A percentile compares a stretch with the other conserved stretches of the same genome.
Evolutionary conservation across 1,284 basidiomycete species (phyloP).

Genomic region (Heliocybe sulcata): DNA sequence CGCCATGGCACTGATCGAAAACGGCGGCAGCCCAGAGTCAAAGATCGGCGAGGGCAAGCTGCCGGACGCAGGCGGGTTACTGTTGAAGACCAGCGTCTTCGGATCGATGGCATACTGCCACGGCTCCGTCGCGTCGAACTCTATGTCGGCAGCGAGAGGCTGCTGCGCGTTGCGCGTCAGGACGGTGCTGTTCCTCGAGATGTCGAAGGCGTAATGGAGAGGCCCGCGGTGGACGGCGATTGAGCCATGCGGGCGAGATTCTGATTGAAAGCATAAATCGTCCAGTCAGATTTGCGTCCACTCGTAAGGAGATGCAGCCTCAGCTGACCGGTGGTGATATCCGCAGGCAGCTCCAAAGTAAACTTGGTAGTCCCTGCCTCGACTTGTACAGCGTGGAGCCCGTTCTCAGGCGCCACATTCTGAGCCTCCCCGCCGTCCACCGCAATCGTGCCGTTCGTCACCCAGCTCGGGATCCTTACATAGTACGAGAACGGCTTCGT

Average conservation of each 20-base stretch:
- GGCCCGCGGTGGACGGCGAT: conserved; percentile 50
- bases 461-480: conserved; percentile 51
- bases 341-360: conserved; percentile 37
- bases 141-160: conserved; percentile 41
- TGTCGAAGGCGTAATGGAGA: conserved; percentile 51
- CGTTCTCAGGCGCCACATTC: conserved; percentile 33
- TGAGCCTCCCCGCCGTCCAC: conserved; percentile 32
- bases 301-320: not conserved
- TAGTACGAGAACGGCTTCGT: conserved; percentile 42
- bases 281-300: not conserved
- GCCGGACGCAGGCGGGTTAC: conserved; percentile 27
- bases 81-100: conserved; percentile 38
- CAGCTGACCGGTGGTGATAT: conserved; percentile 37
- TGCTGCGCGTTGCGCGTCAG: conserved; percentile 37
- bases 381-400: conserved; percentile 37
- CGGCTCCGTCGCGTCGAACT: conserved; percentile 39
- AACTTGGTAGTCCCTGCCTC: conserved; percentile 38
- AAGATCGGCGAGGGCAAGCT: conserved; percentile 46
- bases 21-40: conserved; percentile 42
- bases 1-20: conserved; percentile 42
- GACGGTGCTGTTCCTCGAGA: conserved; percentile 31
- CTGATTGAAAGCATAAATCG: conserved; percentile 18
- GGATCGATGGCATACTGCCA: conserved; percentile 57
- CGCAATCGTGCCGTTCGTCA: conserved; percentile 39
- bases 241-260: conserved; percentile 43